Evolutionary conservation across 768 basidiomycete species (phyloP).

Genomic region (Trametes gibbosa): DNA sequence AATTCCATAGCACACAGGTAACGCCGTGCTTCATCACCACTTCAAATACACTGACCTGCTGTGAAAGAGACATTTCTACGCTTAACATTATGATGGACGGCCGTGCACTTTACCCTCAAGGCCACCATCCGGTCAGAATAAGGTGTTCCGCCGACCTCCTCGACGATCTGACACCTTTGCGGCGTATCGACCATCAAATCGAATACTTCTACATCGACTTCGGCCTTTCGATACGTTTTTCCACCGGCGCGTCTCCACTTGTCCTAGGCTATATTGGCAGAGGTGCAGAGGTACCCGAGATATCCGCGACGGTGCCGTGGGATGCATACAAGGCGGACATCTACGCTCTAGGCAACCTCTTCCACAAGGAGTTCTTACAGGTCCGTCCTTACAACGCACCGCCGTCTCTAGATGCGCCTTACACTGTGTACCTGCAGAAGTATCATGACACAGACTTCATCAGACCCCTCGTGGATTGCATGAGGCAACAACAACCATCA

Average conservation of each 20-base stretch:
- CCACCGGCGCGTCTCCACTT: conserved; percentile 2
- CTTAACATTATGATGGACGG: conserved; percentile 27
- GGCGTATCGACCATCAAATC: conserved; percentile 35
- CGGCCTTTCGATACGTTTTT: conserved; percentile 17
- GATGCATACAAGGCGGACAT: conserved; percentile 25
- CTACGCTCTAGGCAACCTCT: conserved; percentile 24
- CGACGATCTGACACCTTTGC: conserved; percentile 28
- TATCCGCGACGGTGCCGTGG: conserved; percentile 19
- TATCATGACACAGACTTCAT: conserved; percentile 1
- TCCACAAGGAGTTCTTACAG: conserved; percentile 18
- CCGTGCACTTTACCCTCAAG: conserved; percentile 15
- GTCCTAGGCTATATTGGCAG: conserved; percentile 17
- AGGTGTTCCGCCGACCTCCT: conserved; percentile 34
- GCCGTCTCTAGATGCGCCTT: neutral
- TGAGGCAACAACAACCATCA: conserved; percentile 11
- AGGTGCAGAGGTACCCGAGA: conserved; percentile 24
- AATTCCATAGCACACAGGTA: conserved; percentile 21
- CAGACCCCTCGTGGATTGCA: conserved; percentile 3
- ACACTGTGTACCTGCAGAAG: neutral
- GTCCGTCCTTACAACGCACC: neutral
- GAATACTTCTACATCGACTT: conserved; percentile 29
- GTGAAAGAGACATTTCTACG: conserved; percentile 14
- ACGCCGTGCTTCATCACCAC: neutral
- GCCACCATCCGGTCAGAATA: conserved; percentile 25
- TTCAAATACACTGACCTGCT: neutral